Evolutionary conservation across 2,329 filamentous ascomycete species (phyloP).

Genomic region (Aureobasidium zeae): DNA sequence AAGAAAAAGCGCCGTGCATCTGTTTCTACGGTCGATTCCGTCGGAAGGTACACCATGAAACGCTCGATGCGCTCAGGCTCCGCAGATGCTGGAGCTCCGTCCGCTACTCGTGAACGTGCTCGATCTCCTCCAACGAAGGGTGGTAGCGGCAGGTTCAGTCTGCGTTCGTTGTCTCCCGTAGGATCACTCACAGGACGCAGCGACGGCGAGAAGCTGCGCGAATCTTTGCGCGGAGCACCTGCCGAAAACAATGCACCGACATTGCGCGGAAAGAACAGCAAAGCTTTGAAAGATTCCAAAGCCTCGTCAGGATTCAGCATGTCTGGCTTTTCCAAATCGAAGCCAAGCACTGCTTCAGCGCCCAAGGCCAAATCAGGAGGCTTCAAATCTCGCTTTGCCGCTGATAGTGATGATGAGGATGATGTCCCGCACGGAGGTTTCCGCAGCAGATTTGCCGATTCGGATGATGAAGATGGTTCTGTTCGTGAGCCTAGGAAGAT

Average conservation of each 20-base stretch:
- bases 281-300: conserved; percentile 16
- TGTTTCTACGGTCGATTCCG: conserved; percentile 29
- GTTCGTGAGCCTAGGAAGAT: conserved; percentile 30
- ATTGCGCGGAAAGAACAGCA: conserved; percentile 19
- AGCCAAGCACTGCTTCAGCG: conserved; percentile 8
- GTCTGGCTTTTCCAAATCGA: conserved; percentile 17
- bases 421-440: conserved; percentile 31
- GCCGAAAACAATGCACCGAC: conserved; percentile 21
- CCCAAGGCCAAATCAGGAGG: conserved; percentile 16
- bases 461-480: conserved; percentile 46
- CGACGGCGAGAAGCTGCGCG: conserved; percentile 22
- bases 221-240: conserved; percentile 23
- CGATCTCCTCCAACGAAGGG: conserved; percentile 29
- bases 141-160: conserved; percentile 50
- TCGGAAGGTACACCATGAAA: conserved; percentile 53
- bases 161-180: conserved; percentile 61
- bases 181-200: conserved; percentile 41
- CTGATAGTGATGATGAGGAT: conserved; percentile 56
- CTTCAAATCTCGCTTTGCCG: conserved; percentile 52
- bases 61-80: conserved; percentile 58
- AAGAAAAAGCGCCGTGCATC: conserved; percentile 41
- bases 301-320: conserved; percentile 17
- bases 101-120: conserved; percentile 36
- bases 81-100: conserved; percentile 24
- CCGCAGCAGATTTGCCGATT: conserved; percentile 41